phyloP scores from a whole-genome alignment of 768 basidiomycete genomes.

The Auricularia sp. region DNA sequence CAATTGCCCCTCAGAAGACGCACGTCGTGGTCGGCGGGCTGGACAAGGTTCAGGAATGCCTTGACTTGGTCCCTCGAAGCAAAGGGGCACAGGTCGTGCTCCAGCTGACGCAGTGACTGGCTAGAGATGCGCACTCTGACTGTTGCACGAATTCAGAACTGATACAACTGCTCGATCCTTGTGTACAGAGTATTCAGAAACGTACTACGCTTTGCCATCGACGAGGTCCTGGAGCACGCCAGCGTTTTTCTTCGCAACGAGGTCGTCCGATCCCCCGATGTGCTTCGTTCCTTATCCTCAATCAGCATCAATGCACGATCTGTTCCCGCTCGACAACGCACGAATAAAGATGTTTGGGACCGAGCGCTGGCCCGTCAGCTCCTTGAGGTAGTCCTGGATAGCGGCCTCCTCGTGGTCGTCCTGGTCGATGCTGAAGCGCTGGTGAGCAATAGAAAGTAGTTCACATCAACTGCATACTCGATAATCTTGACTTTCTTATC shows the following conservation, averaged over 20 bases:
- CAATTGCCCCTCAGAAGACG: not conserved
- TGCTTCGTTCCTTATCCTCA: not conserved
- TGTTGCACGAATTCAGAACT: not conserved
- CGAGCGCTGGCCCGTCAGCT: conserved; percentile 58
- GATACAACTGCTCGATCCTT: not conserved
- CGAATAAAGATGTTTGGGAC: conserved; percentile 76
- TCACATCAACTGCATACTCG: conserved; percentile 32
- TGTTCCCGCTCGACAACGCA: conserved; percentile 20
- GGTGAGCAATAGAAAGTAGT: not conserved
- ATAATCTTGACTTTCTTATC: conserved; percentile 24
- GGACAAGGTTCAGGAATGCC: conserved; percentile 2
- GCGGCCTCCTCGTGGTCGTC: conserved; percentile 40
- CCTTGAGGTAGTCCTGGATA: conserved; percentile 55
- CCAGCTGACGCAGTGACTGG: not conserved
- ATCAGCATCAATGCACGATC: not conserved
- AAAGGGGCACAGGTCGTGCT: not conserved
- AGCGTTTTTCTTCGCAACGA: not conserved
- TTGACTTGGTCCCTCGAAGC: not conserved
- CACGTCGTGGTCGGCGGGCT: not conserved
- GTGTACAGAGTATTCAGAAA: not conserved
- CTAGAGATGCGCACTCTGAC: not conserved
- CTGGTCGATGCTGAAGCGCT: conserved; percentile 42
- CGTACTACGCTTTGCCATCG: not conserved
- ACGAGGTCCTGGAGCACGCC: not conserved
- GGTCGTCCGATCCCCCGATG: not conserved